Conservation (phyloP, 192 early-diverging fungal genomes). For the Chytriomyces confervae region DNA sequence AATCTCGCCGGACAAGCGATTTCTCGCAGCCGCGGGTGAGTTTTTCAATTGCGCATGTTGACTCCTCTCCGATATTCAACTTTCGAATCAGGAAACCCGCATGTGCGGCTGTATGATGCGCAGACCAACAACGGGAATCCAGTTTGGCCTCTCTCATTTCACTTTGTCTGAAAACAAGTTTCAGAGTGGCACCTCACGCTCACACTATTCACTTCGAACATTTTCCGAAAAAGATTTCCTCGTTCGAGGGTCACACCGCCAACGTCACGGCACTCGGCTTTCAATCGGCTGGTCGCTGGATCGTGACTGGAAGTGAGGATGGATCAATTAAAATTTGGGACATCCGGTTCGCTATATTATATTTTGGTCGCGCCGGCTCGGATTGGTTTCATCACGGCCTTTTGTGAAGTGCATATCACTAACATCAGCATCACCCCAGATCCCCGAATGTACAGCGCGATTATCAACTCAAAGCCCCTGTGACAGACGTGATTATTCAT, state of each 20-base stretch:
- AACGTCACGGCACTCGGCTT: slow-evolving; percentile 64
- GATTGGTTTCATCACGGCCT: neutral
- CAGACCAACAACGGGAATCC: slow-evolving; percentile 79
- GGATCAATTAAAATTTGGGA: slow-evolving; percentile 71
- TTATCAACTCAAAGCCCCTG: slow-evolving; percentile 62
- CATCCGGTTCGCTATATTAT: slow-evolving; percentile 41
- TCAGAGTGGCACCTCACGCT: neutral
- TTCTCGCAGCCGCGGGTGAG: slow-evolving; percentile 79
- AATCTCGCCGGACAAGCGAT: slow-evolving; percentile 88
- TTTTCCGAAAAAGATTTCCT: slow-evolving; percentile 43
- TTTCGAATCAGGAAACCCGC: slow-evolving; percentile 69
- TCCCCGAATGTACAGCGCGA: slow-evolving; percentile 64
- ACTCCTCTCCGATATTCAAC: neutral
- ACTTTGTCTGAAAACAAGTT: neutral
- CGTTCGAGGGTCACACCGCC: slow-evolving; percentile 63
- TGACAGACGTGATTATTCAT: slow-evolving; percentile 67
- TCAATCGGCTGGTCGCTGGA: slow-evolving; percentile 64
- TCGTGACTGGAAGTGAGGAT: slow-evolving; percentile 63
- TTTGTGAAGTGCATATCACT: neutral
- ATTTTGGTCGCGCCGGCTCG: neutral
- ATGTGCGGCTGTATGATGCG: slow-evolving; percentile 83
- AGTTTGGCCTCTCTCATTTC: slow-evolving; percentile 45
- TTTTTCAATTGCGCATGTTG: neutral
- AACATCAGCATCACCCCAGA: slow-evolving; percentile 33
- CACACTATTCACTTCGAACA: neutral